Evolutionary conservation across 306 rosid species (phyloP), one percentile per base, ranked within the genome.

Genomic region (Castanea sativa): DNA sequence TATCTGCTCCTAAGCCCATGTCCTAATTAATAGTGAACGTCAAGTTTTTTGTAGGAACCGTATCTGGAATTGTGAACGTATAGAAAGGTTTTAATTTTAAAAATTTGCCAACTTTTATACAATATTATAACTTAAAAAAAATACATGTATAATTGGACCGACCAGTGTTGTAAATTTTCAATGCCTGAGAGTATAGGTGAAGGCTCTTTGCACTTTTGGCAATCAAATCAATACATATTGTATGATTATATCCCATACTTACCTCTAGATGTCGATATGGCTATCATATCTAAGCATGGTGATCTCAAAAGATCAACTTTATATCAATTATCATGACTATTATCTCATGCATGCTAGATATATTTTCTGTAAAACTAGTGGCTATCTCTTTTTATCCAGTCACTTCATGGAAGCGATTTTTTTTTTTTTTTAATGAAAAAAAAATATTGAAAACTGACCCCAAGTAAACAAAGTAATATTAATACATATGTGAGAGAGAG

Each of bases 351-450:
- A 68, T 19, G 27, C 51, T 15, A 41, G 1, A 64, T 7, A 2
- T 64, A 64, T 32, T 67, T 33, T 33, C 52, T 10, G 72, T 35
- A 67, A 19, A 33, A 72, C 6, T 59, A 56, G 76, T 76, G 55
- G 70, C 20, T 69, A 20, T 41, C 5, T 57, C 69, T 61, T 73
- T 77, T 79, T 79, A 64, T 58, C 77, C 81, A 27, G 83, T 82
- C 78, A 77, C 69, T 77, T 84, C 69, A 25, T 41, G 55, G 19
- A 29, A 58, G 16, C 9, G 59, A 9, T 15, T 25, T 25, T 25
- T 25, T 25, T 25, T 25, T 25, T 25, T 25, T 25, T 25, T 25
- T 1, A 0, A 25, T 25, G 27, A 25, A 25, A 25, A 25, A 69
- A 23, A 27, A 77, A 35, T 55, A 38, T 20, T 55, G 43, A 30